Evolutionary conservation across 2,329 filamentous ascomycete genomes (phyloP), one percentile per base, ranked within the genome.

Genomic region (Penicillium freii): DNA sequence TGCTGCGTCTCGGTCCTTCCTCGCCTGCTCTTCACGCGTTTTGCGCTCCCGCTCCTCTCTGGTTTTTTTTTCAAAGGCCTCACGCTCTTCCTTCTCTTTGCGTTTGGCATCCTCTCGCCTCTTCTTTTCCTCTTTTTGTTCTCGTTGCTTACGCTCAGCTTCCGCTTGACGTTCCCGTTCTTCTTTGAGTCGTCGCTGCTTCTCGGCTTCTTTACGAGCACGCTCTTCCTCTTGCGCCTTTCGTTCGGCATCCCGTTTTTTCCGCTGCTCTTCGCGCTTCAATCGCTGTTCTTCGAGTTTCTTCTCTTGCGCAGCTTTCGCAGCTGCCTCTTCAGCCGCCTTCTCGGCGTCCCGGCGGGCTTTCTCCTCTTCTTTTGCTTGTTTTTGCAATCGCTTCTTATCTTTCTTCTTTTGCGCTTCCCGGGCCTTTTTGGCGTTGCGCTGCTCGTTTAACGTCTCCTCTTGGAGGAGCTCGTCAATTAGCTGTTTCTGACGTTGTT

Each of bases 401-500:
- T 96, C 92, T 76, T 96, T 97, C 72, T 90, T 91, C 81, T 94
- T 96, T 73, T 96, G 90, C 17, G 94, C 92, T 70, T 96, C 93
- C 70, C 91, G 91, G 47, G 91, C 90, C 75, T 93, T 96, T 79
- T 97, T 97, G 21, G 90, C 92, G 72, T 94, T 92, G 61, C 89
- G 88, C 73, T 93, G 85, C 51, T 87, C 84, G 60, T 90, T 87
- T 49, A 87, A 84, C 54, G 86, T 85, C 62, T 85, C 84, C 73
- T 99, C 94, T 71, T 96, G 91, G 64, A 92, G 87, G 3, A 97
- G 81, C 74, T 99, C 94, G 72, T 97, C 90, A 27, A 99, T 82
- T 23, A 99, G 86, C 73, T 92, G 92, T 69, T 90, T 83, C 71
- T 97, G 93, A 29, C 94, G 90, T 77, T 99, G 93, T 67, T 88